Evolutionary conservation across 352 stramenopile species (phyloP).

Genomic region (Thraustochytrium sp.): DNA sequence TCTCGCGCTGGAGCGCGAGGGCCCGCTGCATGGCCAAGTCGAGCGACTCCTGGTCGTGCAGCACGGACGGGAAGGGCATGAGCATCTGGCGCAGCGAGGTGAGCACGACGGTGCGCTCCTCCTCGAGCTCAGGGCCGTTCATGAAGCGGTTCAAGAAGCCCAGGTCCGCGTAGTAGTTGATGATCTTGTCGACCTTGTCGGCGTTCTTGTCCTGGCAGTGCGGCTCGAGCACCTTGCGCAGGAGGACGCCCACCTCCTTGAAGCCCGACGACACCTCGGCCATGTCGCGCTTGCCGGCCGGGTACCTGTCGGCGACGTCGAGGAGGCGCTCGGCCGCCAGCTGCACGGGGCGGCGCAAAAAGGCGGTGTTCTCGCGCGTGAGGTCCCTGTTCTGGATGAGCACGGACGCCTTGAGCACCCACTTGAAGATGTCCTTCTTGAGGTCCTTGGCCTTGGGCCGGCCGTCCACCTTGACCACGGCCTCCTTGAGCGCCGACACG

Average conservation of each 20-base stretch:
- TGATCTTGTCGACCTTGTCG: constrained; percentile 30
- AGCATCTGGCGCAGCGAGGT: background rate
- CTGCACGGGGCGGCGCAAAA: background rate
- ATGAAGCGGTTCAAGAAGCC: constrained; percentile 19
- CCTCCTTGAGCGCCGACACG: constrained; percentile 26
- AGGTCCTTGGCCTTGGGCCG: constrained; percentile 19
- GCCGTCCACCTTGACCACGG: background rate
- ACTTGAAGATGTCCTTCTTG: constrained; percentile 38
- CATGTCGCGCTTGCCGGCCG: background rate
- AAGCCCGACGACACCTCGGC: background rate
- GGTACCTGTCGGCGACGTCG: background rate
- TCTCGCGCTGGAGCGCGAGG: background rate
- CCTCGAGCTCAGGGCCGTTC: background rate
- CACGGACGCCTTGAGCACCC: constrained; percentile 30
- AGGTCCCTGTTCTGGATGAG: constrained; percentile 32
- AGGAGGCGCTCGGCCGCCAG: background rate
- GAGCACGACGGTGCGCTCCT: background rate
- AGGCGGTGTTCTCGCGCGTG: background rate
- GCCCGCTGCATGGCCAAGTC: background rate
- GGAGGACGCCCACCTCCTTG: background rate
- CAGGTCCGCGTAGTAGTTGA: background rate
- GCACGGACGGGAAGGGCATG: background rate
- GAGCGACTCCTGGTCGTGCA: constrained; percentile 29
- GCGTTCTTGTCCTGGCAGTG: constrained; percentile 39
- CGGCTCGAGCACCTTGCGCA: constrained; percentile 14